Base-by-base conservation (phyloP, 371 early-diverging fungal genomes). In the Sporodiniella umbellata region DNA sequence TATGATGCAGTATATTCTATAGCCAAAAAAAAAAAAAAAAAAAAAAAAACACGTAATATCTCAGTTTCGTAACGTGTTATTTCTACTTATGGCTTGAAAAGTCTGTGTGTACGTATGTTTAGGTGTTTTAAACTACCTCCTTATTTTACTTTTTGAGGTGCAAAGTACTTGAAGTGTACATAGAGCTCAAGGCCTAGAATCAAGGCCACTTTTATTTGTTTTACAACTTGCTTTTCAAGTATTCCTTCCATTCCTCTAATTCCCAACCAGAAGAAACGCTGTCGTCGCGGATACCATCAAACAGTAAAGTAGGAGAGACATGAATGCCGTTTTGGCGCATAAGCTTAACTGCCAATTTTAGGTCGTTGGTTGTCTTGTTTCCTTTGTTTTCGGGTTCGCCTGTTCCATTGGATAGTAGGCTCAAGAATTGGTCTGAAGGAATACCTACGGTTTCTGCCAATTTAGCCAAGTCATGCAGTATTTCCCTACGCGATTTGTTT, bases 261-360 rank as follows among this genome's bases (percentile, higher is more conserved):
- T 75, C 69, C 92, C 92, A 92, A 11, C 84, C 64, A 38, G 84
- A 83, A 15, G 86, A 85, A 5, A 90, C 79, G 18, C 60, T 60
- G 59, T 86, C 79, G 44, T 90, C 88, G 8, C 69, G 68, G 21
- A 88, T 40, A 8, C 91, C 89, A 59, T 92, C 86, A 50, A 79
- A 72, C 3, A 88, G 56, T 3, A 85, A 83, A 1, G 92, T 89
- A 2, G 92, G 92, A 26, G 83, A 82, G 25, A 87, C 87, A 58
- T 92, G 92, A 56, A 92, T 82, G 10, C 86, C 86, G 44, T 78
- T 79, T 47, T 86, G 85, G 45, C 92, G 83, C 1, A 75, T 84
- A 10, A 86, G 23, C 50, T 76, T 81, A 51, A 92, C 72, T 30
- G 71, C 75, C 53, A 75, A 70, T 57, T 92, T 92, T 47, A 91